phyloP scores from a whole-genome alignment of 148 eudicot genomes.

The Chenopodium berlandieri region DNA sequence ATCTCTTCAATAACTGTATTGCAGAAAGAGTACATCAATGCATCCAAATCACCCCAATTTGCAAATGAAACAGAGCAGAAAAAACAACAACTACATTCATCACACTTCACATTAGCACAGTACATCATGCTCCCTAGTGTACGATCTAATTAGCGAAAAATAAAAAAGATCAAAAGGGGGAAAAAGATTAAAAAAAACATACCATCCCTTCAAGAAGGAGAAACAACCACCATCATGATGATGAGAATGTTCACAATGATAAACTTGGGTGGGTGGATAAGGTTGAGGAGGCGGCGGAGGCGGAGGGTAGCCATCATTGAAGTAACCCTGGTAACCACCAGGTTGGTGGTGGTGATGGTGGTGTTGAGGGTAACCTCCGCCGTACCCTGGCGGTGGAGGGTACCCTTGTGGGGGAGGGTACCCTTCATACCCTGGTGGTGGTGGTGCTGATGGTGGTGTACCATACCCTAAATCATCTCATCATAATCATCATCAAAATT shows the following conservation, averaged over 20 bases:
- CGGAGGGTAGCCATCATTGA: conserved; percentile 51
- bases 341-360: conserved; percentile 28
- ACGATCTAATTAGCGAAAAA: background rate
- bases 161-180: background rate
- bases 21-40: no score
- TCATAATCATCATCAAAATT: background rate
- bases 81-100: no score
- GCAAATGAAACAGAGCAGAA: no score
- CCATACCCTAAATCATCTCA: conserved; percentile 33
- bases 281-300: conserved; percentile 51
- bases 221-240: conserved; percentile 33
- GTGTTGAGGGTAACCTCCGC: conserved; percentile 48
- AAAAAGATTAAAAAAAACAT: conserved; percentile 11
- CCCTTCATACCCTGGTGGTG: conserved; percentile 37
- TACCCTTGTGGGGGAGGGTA: conserved; percentile 34
- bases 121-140: background rate
- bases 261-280: conserved; percentile 38
- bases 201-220: conserved; percentile 64
- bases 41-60: no score
- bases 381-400: conserved; percentile 37
- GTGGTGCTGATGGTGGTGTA: conserved; percentile 44
- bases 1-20: no score
- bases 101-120: no score
- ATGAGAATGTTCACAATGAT: conserved; percentile 52
- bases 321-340: conserved; percentile 60